Conservation (phyloP, 495 filamentous ascomycete species). For the Stereocaulon alpinum region DNA sequence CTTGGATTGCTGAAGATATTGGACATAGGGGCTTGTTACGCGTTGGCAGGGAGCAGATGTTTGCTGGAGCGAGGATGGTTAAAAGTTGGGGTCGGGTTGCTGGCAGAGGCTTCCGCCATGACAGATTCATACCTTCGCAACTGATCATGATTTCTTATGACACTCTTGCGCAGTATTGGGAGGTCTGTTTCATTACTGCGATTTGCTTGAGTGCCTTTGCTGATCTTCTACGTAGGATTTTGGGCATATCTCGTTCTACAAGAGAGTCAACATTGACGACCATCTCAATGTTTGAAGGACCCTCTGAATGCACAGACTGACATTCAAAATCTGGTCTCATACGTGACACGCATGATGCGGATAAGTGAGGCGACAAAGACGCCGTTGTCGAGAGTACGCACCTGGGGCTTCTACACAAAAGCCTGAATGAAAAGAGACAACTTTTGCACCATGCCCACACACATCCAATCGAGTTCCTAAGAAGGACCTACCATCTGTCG, state of each 20-base stretch:
- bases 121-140: slow-evolving; percentile 60
- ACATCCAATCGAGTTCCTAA: too few relatives aligned
- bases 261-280: slow-evolving; percentile 65
- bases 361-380: too few relatives aligned
- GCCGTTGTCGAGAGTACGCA: too few relatives aligned
- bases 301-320: not conserved
- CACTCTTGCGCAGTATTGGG: slow-evolving; percentile 75
- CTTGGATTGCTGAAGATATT: slow-evolving; percentile 70
- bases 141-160: slow-evolving; percentile 71
- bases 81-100: slow-evolving; percentile 69
- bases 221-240: slow-evolving; percentile 34
- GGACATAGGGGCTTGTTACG: slow-evolving; percentile 49
- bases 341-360: too few relatives aligned
- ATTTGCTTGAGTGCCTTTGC: not conserved
- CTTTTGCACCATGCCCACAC: too few relatives aligned
- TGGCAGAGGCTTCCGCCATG: slow-evolving; percentile 53
- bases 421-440: too few relatives aligned
- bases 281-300: slow-evolving; percentile 17
- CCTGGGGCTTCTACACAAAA: too few relatives aligned
- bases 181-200: slow-evolving; percentile 22
- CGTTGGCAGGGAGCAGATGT: slow-evolving; percentile 55
- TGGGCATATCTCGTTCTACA: slow-evolving; percentile 71
- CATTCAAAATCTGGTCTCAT: not conserved
- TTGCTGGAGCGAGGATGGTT: slow-evolving; percentile 66
- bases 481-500: too few relatives aligned